Conservation (phyloP, 108 stramenopile genomes). For the Conticribra weissflogii region DNA sequence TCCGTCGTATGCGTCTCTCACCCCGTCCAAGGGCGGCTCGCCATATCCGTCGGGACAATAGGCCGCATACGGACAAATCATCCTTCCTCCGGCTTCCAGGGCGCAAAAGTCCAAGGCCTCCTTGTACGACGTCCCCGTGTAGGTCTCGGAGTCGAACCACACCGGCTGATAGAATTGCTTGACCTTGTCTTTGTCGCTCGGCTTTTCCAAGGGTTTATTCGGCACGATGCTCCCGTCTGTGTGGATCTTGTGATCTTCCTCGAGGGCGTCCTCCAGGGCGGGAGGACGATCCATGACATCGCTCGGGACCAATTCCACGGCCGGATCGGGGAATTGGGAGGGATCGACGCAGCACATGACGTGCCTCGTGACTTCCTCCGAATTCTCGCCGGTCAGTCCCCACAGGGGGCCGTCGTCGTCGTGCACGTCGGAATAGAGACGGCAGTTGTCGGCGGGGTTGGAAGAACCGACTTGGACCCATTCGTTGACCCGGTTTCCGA, state of each 20-base stretch:
- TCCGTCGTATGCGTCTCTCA: background rate
- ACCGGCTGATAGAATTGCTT: background rate
- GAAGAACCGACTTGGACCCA: constrained; percentile 15
- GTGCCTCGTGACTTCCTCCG: constrained; percentile 11
- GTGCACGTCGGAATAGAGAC: constrained; percentile 6
- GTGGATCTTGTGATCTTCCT: background rate
- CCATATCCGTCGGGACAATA: constrained; percentile 16
- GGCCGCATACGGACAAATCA: constrained; percentile 10
- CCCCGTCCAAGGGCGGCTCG: background rate
- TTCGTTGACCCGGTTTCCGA: constrained; percentile 12
- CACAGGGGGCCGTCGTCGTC: background rate
- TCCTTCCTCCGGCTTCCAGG: background rate
- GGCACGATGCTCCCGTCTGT: background rate
- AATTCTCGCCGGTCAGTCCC: constrained; percentile 6
- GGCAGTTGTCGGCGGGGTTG: background rate
- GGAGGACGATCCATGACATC: background rate
- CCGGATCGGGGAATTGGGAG: too few relatives aligned
- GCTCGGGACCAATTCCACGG: constrained; percentile 3
- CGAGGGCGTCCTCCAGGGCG: background rate
- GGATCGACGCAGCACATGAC: constrained; percentile 11
- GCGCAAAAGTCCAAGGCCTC: constrained; percentile 12
- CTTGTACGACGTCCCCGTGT: constrained; percentile 12
- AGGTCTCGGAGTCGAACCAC: constrained; percentile 1
- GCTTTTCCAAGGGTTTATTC: background rate
- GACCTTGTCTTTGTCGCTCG: background rate